Evolutionary conservation across 164 flowering plant genomes (phyloP).

Genomic region (Nelumbo lutea): DNA sequence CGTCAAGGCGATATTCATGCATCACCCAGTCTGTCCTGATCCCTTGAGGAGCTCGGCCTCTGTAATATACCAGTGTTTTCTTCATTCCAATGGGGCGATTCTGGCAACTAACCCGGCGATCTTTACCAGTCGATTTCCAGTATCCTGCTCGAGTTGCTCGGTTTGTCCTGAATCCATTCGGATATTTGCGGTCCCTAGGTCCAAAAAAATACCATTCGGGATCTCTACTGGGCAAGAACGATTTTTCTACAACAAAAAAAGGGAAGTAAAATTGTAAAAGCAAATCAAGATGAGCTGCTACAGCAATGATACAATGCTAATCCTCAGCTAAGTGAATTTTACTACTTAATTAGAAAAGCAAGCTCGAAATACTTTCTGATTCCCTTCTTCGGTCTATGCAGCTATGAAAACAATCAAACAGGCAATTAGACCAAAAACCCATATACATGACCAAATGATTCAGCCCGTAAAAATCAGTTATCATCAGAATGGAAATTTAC

Average conservation of each 20-base stretch:
- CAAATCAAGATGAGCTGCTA: too few species aligned
- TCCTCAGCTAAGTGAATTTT: too few species aligned
- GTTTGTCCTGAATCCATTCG: constrained; percentile 84
- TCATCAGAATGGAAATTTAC: background rate
- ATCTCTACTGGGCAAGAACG: constrained; percentile 82
- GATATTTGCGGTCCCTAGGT: constrained; percentile 80
- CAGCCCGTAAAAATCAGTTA: background rate
- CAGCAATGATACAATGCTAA: too few species aligned
- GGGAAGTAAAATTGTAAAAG: too few species aligned
- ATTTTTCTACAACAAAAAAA: constrained; percentile 44
- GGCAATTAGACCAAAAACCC: too few species aligned
- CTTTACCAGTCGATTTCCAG: constrained; percentile 94
- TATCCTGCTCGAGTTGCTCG: constrained; percentile 85
- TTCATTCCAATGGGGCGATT: constrained; percentile 76
- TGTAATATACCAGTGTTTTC: constrained; percentile 75
- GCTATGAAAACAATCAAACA: too few species aligned
- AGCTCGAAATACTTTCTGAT: too few species aligned
- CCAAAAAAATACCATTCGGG: constrained; percentile 97
- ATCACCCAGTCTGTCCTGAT: constrained; percentile 85
- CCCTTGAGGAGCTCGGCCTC: constrained; percentile 81
- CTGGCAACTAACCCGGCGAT: constrained; percentile 59
- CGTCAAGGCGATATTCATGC: constrained; percentile 89
- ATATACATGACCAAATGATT: too few species aligned
- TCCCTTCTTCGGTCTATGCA: too few species aligned
- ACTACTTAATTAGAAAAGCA: too few species aligned